phyloP scores from a whole-genome alignment of 2,329 filamentous ascomycete species.

The Talaromyces sp. region DNA sequence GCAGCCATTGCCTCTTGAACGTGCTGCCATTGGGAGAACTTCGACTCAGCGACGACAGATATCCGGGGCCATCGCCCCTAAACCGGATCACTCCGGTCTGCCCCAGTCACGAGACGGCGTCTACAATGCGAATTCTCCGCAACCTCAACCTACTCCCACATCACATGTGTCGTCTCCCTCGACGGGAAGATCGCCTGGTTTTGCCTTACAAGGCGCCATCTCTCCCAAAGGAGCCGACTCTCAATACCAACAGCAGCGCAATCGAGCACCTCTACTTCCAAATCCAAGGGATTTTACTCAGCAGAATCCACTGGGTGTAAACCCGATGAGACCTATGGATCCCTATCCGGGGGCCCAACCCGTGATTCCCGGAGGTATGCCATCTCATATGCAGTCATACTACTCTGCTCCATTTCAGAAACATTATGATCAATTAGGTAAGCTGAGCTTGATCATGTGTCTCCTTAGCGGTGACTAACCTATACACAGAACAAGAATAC shows the following conservation, averaged over 20 bases:
- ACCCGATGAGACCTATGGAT: conserved; percentile 37
- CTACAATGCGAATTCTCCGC: conserved; percentile 58
- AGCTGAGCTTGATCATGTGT: conserved; percentile 55
- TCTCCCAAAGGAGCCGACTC: conserved; percentile 60
- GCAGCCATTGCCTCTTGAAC: conserved; percentile 72
- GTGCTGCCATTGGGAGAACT: conserved; percentile 76
- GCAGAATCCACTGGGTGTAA: conserved; percentile 34
- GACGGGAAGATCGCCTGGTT: conserved; percentile 61
- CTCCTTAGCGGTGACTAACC: conserved; percentile 46
- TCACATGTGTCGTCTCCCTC: conserved; percentile 71
- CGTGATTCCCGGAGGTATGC: conserved; percentile 30
- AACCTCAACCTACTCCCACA: conserved; percentile 75
- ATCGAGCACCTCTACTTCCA: conserved; percentile 47
- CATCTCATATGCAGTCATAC: conserved; percentile 52
- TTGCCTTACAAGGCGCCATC: conserved; percentile 58
- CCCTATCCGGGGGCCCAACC: conserved; percentile 27
- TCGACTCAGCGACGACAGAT: conserved; percentile 67
- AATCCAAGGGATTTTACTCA: conserved; percentile 37
- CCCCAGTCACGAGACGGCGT: conserved; percentile 48
- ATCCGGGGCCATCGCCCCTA: conserved; percentile 67
- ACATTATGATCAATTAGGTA: conserved; percentile 94
- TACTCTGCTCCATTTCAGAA: conserved; percentile 88
- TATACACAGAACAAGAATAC: conserved; percentile 87
- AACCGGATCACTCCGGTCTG: conserved; percentile 50
- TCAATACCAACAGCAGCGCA: conserved; percentile 52